Conservation (phyloP, 2,329 filamentous ascomycete genomes). For the Zalaria sp. region DNA sequence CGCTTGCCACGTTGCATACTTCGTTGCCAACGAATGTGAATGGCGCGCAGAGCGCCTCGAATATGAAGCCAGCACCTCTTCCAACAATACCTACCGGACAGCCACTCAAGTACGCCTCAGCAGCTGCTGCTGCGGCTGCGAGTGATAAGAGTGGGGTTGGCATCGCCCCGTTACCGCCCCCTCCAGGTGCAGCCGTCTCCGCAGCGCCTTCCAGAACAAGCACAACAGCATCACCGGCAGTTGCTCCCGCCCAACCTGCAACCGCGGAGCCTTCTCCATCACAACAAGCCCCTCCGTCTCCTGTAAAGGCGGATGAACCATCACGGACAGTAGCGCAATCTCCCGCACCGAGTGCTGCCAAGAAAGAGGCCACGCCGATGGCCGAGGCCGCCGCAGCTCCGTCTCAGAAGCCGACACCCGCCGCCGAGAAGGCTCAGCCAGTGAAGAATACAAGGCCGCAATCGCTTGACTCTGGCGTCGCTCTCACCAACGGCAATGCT, state of each 20-base stretch:
- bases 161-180: slow-evolving; percentile 84
- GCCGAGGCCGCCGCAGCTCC: slow-evolving; percentile 1
- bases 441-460: slow-evolving; percentile 11
- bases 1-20: slow-evolving; percentile 76
- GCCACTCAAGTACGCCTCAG: slow-evolving; percentile 90
- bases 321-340: slow-evolving; percentile 7
- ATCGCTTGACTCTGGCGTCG: slow-evolving; percentile 19
- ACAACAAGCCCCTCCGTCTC: slow-evolving; percentile 11
- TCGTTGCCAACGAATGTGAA: slow-evolving; percentile 49
- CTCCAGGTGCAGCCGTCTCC: slow-evolving; percentile 44
- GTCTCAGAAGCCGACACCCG: slow-evolving; percentile 1
- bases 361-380: slow-evolving; percentile 8
- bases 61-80: slow-evolving; percentile 86
- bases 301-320: slow-evolving; percentile 12
- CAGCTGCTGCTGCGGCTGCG: slow-evolving; percentile 82
- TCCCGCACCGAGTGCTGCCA: slow-evolving; percentile 1
- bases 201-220: slow-evolving; percentile 37
- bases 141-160: slow-evolving; percentile 80
- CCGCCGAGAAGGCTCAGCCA: slow-evolving; percentile 11
- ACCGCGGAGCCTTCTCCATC: slow-evolving; percentile 21
- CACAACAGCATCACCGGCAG: slow-evolving; percentile 43
- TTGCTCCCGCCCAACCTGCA: slow-evolving; percentile 34
- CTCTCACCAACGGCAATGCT: slow-evolving; percentile 37
- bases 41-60: slow-evolving; percentile 37
- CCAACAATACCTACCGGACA: slow-evolving; percentile 78